Evolutionary conservation across 371 early-diverging fungal species (phyloP), one percentile per base, ranked within the genome.

Genomic region (Apophysomyces variabilis): DNA sequence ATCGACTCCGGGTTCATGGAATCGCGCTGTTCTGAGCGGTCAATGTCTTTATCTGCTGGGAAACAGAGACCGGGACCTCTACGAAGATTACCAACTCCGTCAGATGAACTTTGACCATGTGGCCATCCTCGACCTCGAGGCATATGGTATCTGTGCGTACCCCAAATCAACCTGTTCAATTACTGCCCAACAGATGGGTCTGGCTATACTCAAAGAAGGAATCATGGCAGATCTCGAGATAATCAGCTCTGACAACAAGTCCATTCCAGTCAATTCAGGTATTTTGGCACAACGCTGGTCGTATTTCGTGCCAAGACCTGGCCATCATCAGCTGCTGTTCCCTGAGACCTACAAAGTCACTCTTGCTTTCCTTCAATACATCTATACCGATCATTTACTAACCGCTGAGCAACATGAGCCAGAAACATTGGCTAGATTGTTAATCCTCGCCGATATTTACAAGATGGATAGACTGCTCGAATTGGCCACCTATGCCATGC

Each of bases 31-130:
- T 0, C 66, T 93, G 5, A 71, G 68, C 38, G 79, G 78, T 9
- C 87, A 90, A 44, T 83, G 83, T n/a, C 85, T 89, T 62, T 76
- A 89, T 13, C 82, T 93, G 16, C 84, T 93, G 70, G 93, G 94
- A 8, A 84, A 93, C 68, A 86, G 84, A 37, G 75, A 83, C 14
- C 83, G 93, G 11, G 85, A 83, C 46, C 73, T 93, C 37, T 75
- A 85, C 4, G 87, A 89, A 36, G 94, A 93, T 68, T 93, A 93
- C 65, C 85, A 91, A 61, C 84, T 87, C 57, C 87, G 94, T 35
- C 90, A 88, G 62, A 82, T 90, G 47, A 93, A 93, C 72, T 93
- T 89, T 79, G 80, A 87, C 62, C 90, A 93, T 66, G 75, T 91
- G 35, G 85, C 90, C 12, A 76, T 87, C 5, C 84, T 93, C 0